Conservation (phyloP, 2,329 filamentous ascomycete genomes). For the Fusarium sp. region DNA sequence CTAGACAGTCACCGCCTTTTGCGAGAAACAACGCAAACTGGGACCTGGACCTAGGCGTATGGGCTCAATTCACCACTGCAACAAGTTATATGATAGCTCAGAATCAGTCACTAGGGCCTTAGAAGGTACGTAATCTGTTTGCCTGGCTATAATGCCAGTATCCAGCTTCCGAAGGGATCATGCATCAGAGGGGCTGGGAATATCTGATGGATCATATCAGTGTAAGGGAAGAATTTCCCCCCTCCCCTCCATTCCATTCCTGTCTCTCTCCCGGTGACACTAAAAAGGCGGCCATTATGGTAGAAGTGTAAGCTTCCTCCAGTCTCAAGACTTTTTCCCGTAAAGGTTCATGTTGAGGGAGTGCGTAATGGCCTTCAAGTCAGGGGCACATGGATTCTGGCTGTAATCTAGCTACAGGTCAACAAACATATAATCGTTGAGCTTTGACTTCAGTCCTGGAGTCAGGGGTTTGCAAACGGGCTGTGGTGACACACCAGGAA, state of each 20-base stretch:
- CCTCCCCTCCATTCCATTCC: no score
- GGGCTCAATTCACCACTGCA: not conserved
- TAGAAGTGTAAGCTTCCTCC: not conserved
- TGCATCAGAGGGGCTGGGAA: not conserved
- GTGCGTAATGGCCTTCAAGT: not conserved
- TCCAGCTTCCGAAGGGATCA: not conserved
- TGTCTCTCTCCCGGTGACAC: not conserved
- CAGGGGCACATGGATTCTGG: not conserved
- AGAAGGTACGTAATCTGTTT: not conserved
- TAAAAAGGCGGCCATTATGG: not conserved
- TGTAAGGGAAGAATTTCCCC: not conserved
- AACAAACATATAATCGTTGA: not conserved
- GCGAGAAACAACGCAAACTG: not conserved
- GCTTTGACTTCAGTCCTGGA: not conserved
- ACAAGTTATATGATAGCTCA: not conserved
- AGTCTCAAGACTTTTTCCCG: not conserved
- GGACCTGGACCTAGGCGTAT: not conserved
- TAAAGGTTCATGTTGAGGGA: not conserved
- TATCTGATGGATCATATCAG: not conserved
- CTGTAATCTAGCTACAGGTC: not conserved
- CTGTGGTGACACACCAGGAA: not conserved
- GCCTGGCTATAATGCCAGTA: not conserved
- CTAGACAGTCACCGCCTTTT: not conserved
- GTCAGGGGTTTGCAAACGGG: not conserved
- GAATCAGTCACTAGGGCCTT: not conserved